phyloP scores from a whole-genome alignment of 2,329 filamentous ascomycete species.

The Onygenales sp. region DNA sequence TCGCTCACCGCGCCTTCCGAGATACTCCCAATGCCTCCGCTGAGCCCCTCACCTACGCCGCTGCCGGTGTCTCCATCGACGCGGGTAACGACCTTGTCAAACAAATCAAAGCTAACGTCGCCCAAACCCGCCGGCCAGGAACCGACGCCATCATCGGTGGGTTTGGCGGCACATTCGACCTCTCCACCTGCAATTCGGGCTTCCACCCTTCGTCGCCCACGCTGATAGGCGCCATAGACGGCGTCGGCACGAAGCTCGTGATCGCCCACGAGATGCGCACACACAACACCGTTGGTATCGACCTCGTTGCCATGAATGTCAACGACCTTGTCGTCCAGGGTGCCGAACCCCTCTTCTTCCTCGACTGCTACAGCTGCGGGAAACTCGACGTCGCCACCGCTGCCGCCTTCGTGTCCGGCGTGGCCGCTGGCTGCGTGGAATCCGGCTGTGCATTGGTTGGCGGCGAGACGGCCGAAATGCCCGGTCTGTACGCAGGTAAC shows the following conservation, averaged over 20 bases:
- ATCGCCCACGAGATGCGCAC: conserved; percentile 83
- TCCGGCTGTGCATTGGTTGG: conserved; percentile 87
- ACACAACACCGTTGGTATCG: conserved; percentile 91
- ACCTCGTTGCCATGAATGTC: conserved; percentile 97
- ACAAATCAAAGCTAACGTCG: conserved; percentile 83
- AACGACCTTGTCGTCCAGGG: conserved; percentile 96
- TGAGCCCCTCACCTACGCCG: conserved; percentile 69
- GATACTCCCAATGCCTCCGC: conserved; percentile 15
- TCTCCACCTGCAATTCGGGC: conserved; percentile 56
- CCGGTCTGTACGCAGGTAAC: conserved; percentile 77
- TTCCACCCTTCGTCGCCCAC: conserved; percentile 69
- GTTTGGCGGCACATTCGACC: conserved; percentile 80
- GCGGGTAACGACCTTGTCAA: conserved; percentile 88
- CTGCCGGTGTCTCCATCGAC: conserved; percentile 88
- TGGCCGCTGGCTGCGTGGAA: conserved; percentile 76
- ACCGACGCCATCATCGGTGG: conserved; percentile 91
- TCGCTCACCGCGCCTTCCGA: conserved; percentile 59
- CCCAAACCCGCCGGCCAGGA: conserved; percentile 71
- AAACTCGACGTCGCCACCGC: conserved; percentile 70
- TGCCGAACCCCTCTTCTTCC: conserved; percentile 88
- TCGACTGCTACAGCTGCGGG: conserved; percentile 95
- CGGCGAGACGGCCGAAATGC: conserved; percentile 97
- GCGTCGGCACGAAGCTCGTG: conserved; percentile 93
- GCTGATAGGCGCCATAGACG: conserved; percentile 89
- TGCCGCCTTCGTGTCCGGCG: conserved; percentile 79